These are phyloP conservation scores for Trametes gibbosa DNA, from an alignment of 768 basidiomycete genomes.

Conservation along the genomic window DNA sequence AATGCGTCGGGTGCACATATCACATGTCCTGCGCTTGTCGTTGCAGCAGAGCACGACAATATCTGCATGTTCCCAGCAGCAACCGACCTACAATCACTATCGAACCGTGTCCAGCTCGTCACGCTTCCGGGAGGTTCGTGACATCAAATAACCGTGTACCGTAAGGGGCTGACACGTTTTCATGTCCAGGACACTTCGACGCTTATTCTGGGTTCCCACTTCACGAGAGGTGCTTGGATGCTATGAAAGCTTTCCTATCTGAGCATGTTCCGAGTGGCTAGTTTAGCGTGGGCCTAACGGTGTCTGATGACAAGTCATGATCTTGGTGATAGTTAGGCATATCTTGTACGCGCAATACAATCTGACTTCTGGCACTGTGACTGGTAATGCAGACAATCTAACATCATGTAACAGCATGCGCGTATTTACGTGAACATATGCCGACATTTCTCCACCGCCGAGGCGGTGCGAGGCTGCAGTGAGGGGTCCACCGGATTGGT, in stretches of 20 bases:
- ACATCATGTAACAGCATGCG: background rate
- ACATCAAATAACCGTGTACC: background rate
- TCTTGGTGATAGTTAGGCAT: no score
- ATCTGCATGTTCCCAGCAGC: background rate
- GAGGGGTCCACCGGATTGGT: background rate
- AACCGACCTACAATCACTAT: background rate
- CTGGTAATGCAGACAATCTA: no score
- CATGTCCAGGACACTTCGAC: conserved; percentile 13
- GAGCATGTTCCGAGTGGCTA: background rate
- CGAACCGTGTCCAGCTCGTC: background rate
- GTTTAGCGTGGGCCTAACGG: no score
- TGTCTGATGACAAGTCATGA: background rate
- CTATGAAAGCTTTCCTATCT: conserved; percentile 4
- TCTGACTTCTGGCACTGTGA: no score
- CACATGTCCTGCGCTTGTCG: conserved; percentile 12
- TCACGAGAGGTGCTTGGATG: background rate
- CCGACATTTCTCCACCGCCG: background rate
- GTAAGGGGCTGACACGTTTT: background rate
- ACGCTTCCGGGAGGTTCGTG: conserved; percentile 4
- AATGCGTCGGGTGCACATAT: conserved; percentile 1
- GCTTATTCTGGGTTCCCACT: background rate
- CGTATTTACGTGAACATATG: background rate
- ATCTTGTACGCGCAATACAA: no score
- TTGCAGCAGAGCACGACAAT: conserved; percentile 10
- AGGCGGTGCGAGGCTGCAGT: background rate